Percentiles rank a stretch among this genome's conserved stretches.
Evolutionary conservation across 2,329 filamentous ascomycete genomes (phyloP).

Genomic region (Phyllachora maydis): DNA sequence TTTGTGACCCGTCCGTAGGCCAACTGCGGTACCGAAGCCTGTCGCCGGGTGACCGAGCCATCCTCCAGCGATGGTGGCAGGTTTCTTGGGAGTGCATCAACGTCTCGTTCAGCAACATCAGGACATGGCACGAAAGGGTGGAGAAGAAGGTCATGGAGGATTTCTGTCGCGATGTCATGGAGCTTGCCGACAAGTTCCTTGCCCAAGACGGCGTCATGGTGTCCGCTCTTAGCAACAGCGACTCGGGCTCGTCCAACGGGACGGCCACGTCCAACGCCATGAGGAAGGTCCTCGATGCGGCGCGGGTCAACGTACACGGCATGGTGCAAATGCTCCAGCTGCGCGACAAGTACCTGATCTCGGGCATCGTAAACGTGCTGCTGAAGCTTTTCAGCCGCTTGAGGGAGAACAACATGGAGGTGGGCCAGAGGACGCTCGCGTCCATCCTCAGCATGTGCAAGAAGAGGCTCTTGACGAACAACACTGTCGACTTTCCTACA

Average conservation of each 20-base stretch:
- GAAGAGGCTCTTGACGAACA: conserved; percentile 29
- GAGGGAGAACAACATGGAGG: conserved; percentile 53
- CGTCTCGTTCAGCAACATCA: conserved; percentile 64
- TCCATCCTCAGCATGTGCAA: conserved; percentile 49
- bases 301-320: conserved; percentile 39
- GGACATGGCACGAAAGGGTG: conserved; percentile 59
- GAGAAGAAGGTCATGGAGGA: conserved; percentile 69
- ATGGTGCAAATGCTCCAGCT: conserved; percentile 81
- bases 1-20: conserved; percentile 34
- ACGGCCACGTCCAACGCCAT: conserved; percentile 9
- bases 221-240: conserved; percentile 31
- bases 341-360: conserved; percentile 69
- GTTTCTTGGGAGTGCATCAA: conserved; percentile 65
- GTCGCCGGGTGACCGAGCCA: conserved; percentile 37
- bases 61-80: conserved; percentile 63
- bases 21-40: conserved; percentile 33
- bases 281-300: conserved; percentile 36
- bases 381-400: conserved; percentile 68
- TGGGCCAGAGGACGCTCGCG: conserved; percentile 36
- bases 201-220: conserved; percentile 71
- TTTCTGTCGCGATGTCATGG: conserved; percentile 88
- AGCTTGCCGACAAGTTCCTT: conserved; percentile 72
- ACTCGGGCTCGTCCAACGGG: conserved; percentile 2
- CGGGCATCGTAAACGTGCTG: conserved; percentile 62
- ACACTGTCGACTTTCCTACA: conserved; percentile 26